These are phyloP conservation scores for Fomitopsis serialis DNA, from an alignment of 768 basidiomycete species.

Conservation along the genomic window DNA sequence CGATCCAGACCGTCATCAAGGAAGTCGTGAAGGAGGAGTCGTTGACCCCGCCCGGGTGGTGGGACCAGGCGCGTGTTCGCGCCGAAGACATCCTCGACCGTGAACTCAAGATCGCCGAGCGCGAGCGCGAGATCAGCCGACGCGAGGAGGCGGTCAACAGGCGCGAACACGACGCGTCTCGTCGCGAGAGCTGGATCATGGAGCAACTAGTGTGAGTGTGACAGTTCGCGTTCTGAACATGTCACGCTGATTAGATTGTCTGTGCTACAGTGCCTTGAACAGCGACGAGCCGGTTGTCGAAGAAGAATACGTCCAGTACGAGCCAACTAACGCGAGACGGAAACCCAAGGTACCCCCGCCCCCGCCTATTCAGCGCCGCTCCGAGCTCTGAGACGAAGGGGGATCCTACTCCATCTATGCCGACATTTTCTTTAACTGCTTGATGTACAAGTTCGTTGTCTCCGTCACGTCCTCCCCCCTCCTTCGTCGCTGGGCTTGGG, in stretches of 20 bases:
- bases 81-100: conserved; percentile 81
- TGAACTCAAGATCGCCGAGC: conserved; percentile 78
- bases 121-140: conserved; percentile 81
- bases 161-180: conserved; percentile 80
- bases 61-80: conserved; percentile 57
- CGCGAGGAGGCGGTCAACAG: conserved; percentile 84
- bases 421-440: conserved; percentile 35
- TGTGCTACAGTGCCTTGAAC: conserved; percentile 52
- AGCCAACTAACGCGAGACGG: conserved; percentile 59
- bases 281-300: conserved; percentile 70
- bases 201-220: conserved; percentile 77
- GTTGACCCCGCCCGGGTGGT: conserved; percentile 77
- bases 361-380: conserved; percentile 59
- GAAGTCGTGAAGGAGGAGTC: conserved; percentile 82
- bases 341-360: conserved; percentile 90
- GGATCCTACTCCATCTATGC: conserved; percentile 33
- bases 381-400: conserved; percentile 95
- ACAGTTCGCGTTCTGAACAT: not conserved
- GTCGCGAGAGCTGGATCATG: conserved; percentile 90
- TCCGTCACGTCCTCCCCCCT: conserved; percentile 63
- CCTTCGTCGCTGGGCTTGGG: conserved; percentile 91
- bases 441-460: conserved; percentile 51
- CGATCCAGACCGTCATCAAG: conserved; percentile 76
- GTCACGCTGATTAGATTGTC: not conserved
- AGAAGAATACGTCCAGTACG: conserved; percentile 72